A percentile compares a stretch with the other conserved stretches of the same genome.
These are phyloP conservation scores for Conticribra weissflogii DNA, from an alignment of 108 stramenopile species.

Conservation along the genomic window DNA sequence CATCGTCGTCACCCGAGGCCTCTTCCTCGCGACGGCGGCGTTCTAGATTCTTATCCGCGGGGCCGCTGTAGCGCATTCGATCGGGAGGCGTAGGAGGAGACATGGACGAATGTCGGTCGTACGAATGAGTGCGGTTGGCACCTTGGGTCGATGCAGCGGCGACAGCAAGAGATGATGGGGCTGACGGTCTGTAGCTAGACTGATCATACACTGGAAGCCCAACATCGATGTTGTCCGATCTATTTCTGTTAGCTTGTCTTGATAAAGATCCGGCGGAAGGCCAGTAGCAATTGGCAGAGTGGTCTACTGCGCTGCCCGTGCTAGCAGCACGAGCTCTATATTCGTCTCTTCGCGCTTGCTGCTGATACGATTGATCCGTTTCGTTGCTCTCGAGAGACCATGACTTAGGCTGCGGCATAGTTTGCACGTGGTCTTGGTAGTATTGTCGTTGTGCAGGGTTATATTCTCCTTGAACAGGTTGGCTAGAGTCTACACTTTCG, in stretches of 20 bases:
- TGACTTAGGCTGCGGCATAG: slow-evolving; percentile 6
- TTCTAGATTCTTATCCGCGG: not conserved
- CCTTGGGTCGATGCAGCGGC: slow-evolving; percentile 14
- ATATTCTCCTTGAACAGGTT: slow-evolving; percentile 6
- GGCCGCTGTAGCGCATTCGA: not conserved
- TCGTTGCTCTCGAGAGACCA: slow-evolving; percentile 30
- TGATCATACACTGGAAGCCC: slow-evolving; percentile 15
- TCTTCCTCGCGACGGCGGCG: slow-evolving; percentile 5
- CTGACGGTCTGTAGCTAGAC: no score
- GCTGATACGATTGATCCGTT: slow-evolving; percentile 18
- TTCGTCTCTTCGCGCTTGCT: slow-evolving; percentile 14
- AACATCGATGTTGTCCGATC: not conserved
- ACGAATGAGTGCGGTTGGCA: not conserved
- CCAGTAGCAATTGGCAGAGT: slow-evolving; percentile 16
- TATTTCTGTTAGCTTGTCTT: not conserved
- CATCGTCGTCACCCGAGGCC: slow-evolving; percentile 57
- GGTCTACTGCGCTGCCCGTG: slow-evolving; percentile 9
- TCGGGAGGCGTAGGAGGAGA: not conserved
- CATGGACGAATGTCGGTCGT: slow-evolving; percentile 4
- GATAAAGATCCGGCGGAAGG: slow-evolving; percentile 29
- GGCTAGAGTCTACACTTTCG: slow-evolving; percentile 36
- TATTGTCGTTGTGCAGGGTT: slow-evolving; percentile 20
- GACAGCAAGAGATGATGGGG: no score
- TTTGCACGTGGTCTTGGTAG: slow-evolving; percentile 15
- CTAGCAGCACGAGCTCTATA: slow-evolving; percentile 17